Base-by-base conservation (phyloP, 164 flowering plant species). In the Vitis rupestris region DNA sequence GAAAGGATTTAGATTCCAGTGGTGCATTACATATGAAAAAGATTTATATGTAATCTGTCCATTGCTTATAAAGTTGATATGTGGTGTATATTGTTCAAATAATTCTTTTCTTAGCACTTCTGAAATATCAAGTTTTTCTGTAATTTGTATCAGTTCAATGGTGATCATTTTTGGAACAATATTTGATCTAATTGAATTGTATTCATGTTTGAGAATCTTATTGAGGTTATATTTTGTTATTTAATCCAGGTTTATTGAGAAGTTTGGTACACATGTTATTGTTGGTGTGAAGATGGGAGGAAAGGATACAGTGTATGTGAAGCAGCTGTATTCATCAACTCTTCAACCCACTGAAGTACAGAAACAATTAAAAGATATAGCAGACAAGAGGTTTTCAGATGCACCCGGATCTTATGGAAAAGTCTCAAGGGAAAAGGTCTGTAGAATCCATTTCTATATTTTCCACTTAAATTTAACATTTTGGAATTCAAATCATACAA, bases 241-340 rank as follows among this genome's bases (percentile, higher is more conserved):
- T 31, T 13, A 61, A 16, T 71, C 17, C 75, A 79, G 82, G 69
- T 80, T 80, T 62, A 76, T 80, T 48, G 78, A 80, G 17, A 74
- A 56, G 68, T 80, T 63, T 68, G 82, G 82, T 17, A 80, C 82
- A 12, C 82, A 80, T 65, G 62, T 80, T 50, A 52, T 77, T 50
- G 82, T 80, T 55, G 78, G 80, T 5, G 73, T 80, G 52, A 80
- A 76, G 60, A 76, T 79, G 66, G 82, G 82, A 9, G 82, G 82
- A 48, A 77, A 76, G 66, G 80, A 80, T 68, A 67, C 68, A 12
- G 44, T 76, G 0, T 74, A 70, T 53, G 71, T 55, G 47, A 80
- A 80, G 74, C 82, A 80, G 67, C 73, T 62, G 37, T 70, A 80
- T 71, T 68, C 78, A 10, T 76, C 82, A 0, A 50, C 67, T 23